Evolutionary conservation across 163 green algal species (phyloP).

Genomic region (Chloromonas sp.): DNA sequence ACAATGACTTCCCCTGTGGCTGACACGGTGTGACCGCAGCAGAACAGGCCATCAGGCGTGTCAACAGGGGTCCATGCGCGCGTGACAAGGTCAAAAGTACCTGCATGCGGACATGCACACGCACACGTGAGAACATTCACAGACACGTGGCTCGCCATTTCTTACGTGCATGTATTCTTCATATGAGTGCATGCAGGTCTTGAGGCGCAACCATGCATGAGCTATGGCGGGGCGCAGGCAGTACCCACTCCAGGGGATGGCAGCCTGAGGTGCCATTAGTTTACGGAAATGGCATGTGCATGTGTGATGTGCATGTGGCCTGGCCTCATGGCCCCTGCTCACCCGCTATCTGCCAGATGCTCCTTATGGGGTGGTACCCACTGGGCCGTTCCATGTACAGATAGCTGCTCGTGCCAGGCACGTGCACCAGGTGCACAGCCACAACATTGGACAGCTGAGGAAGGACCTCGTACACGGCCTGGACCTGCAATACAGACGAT

Average conservation of each 20-base stretch:
- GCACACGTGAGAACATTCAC: not conserved
- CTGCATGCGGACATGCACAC: slow-evolving; percentile 9
- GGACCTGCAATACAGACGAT: not conserved
- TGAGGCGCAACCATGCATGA: no score
- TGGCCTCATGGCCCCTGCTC: no score
- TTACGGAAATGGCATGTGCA: no score
- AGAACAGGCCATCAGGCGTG: slow-evolving; percentile 33
- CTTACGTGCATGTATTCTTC: no score
- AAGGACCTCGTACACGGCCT: slow-evolving; percentile 8
- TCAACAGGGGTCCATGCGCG: slow-evolving; percentile 18
- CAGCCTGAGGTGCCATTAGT: no score
- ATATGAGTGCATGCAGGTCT: no score
- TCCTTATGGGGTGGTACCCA: slow-evolving; percentile 24
- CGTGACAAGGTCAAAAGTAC: slow-evolving; percentile 15
- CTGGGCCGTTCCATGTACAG: slow-evolving; percentile 34
- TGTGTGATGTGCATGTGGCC: no score
- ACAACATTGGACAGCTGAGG: slow-evolving; percentile 10
- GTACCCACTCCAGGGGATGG: no score
- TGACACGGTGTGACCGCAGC: slow-evolving; percentile 26
- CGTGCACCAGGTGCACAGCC: slow-evolving; percentile 17
- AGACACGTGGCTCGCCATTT: no score
- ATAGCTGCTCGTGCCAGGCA: slow-evolving; percentile 11
- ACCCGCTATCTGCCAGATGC: not conserved
- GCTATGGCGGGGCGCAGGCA: no score
- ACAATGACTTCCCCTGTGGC: slow-evolving; percentile 20